Conservation (phyloP, 495 filamentous ascomycete species). For the Chaetomium cochliodes region DNA sequence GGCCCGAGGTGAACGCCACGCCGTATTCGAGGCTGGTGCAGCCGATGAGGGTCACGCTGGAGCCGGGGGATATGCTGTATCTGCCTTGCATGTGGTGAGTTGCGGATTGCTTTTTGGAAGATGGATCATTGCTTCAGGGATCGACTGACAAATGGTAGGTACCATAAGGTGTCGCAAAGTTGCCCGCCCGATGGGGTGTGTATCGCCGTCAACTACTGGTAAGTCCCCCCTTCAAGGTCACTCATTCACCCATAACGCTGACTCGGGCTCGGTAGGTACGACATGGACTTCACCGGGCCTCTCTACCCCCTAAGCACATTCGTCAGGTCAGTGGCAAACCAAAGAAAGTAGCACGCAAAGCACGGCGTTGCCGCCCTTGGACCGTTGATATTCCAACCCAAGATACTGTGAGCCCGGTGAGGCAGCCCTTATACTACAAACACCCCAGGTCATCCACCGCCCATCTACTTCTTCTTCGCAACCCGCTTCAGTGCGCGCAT, state of each 20-base stretch:
- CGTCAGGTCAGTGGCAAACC: conserved; percentile 41
- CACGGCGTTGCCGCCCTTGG: neutral
- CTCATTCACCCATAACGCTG: neutral
- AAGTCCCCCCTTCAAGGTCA: conserved; percentile 24
- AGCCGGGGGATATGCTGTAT: conserved; percentile 78
- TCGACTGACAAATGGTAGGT: conserved; percentile 34
- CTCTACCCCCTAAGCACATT: conserved; percentile 58
- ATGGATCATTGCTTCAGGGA: neutral
- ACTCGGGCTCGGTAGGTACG: conserved; percentile 51
- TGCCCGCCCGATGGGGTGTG: conserved; percentile 63
- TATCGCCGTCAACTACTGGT: conserved; percentile 80
- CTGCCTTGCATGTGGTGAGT: conserved; percentile 70
- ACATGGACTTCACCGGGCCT: conserved; percentile 64
- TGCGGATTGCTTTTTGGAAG: neutral
- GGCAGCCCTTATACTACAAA: neutral
- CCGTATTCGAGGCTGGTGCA: conserved; percentile 53
- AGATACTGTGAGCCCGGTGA: too few relatives aligned
- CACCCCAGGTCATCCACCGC: neutral
- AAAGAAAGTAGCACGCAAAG: neutral
- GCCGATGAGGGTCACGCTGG: conserved; percentile 59
- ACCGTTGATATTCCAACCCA: conserved; percentile 3
- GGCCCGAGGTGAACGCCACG: conserved; percentile 47
- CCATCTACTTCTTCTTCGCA: conserved; percentile 39
- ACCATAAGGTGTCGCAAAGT: conserved; percentile 67
- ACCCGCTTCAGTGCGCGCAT: conserved; percentile 82